Evolutionary conservation across 176 grass and related monocot species (phyloP).

Genomic region (Ampelocalamus luodianensis): DNA sequence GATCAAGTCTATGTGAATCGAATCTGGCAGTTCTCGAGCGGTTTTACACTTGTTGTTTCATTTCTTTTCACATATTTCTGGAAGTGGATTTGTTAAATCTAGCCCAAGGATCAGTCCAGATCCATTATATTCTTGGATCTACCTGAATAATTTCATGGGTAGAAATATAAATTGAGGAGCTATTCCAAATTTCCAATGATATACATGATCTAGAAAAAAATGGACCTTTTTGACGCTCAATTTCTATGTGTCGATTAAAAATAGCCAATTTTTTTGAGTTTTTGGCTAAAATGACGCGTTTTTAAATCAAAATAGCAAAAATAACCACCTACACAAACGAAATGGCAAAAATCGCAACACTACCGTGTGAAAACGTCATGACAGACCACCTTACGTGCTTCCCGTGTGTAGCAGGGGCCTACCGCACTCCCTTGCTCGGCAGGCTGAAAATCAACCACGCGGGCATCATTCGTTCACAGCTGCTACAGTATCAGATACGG

Average conservation of each 20-base stretch:
- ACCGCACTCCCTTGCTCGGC: no score
- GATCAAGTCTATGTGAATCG: conserved; percentile 12
- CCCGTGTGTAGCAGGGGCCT: no score
- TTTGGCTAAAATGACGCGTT: no score
- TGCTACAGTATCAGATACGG: no score
- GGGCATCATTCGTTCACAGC: no score
- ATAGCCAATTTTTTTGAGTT: not conserved
- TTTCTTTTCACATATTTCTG: conserved; percentile 38
- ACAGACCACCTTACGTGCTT: no score
- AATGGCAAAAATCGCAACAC: no score
- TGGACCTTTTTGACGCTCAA: not conserved
- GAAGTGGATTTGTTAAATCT: conserved; percentile 35
- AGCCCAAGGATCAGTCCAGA: conserved; percentile 11
- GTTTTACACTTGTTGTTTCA: not conserved
- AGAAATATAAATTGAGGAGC: not conserved
- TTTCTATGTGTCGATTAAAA: not conserved
- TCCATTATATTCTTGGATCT: conserved; percentile 10
- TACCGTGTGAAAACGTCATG: no score
- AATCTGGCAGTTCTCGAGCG: conserved; percentile 2
- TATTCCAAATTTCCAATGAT: not conserved
- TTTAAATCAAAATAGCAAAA: no score
- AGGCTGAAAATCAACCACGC: no score
- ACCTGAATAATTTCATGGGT: not conserved
- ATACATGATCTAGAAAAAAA: not conserved
- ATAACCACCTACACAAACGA: no score